Conservation (phyloP, 176 grass and related monocot species). For the Triticum aestivum region DNA sequence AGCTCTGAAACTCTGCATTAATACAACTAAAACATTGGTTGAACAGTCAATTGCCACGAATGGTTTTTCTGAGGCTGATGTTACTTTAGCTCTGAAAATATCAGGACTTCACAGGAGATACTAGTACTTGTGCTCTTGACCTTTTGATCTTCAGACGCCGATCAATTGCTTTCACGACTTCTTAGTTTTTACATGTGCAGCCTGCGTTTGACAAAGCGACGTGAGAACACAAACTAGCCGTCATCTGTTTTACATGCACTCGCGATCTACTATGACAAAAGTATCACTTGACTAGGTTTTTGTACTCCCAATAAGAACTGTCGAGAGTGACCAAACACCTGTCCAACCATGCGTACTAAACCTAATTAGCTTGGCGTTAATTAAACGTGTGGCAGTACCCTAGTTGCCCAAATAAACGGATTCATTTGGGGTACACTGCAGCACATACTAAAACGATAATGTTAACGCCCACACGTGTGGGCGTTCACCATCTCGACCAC, state of each 20-base stretch:
- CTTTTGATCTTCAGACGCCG: background rate
- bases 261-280: slow-evolving; percentile 13
- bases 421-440: slow-evolving; percentile 27
- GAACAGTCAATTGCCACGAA: background rate
- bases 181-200: background rate
- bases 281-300: slow-evolving; percentile 24
- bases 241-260: background rate
- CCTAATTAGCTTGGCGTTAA: background rate
- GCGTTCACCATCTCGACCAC: too few relatives aligned
- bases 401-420: background rate
- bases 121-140: background rate
- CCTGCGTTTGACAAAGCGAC: background rate
- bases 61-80: background rate
- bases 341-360: background rate
- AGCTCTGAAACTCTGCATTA: background rate
- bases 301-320: background rate
- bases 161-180: slow-evolving; percentile 24
- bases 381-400: background rate
- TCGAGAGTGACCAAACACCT: background rate
- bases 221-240: background rate
- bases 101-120: background rate
- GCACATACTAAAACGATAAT: background rate
- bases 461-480: too few relatives aligned
- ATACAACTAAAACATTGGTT: too few relatives aligned
- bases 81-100: too few relatives aligned